Conservation (phyloP, 2,329 filamentous ascomycete species). For the Cryphonectria radicalis region DNA sequence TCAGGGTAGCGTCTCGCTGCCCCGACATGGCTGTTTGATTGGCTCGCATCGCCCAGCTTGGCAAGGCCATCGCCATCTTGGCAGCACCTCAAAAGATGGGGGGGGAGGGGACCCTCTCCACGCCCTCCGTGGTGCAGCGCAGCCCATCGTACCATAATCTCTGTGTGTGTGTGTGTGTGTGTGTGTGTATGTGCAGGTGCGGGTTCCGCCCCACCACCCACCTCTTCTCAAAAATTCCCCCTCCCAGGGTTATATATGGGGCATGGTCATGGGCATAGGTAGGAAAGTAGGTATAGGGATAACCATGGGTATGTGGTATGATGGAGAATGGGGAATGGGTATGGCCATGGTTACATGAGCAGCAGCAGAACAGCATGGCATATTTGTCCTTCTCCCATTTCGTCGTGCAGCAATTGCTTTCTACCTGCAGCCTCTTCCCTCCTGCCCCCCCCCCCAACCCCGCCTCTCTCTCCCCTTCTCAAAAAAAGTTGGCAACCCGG, state of each 20-base stretch:
- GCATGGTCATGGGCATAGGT: not conserved
- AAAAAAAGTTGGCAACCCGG: not conserved
- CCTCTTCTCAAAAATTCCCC: too few species aligned
- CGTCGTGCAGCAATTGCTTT: not conserved
- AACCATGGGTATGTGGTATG: not conserved
- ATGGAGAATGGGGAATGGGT: not conserved
- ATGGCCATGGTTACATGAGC: slow-evolving; percentile 4
- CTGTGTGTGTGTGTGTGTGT: not conserved
- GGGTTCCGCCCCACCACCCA: not conserved
- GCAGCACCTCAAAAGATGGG: slow-evolving; percentile 6
- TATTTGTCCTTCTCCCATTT: not conserved
- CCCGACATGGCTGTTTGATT: slow-evolving; percentile 6
- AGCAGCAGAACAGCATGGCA: not conserved
- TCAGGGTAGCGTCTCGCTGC: not conserved
- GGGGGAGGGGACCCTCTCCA: not conserved
- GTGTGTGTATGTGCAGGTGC: not conserved
- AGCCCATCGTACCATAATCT: slow-evolving; percentile 1
- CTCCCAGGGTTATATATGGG: not conserved
- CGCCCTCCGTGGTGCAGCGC: not conserved
- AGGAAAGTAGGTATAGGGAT: not conserved
- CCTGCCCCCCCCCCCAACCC: too few species aligned
- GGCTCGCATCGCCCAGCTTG: slow-evolving; percentile 9
- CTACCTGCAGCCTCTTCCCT: not conserved
- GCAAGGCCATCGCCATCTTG: not conserved
- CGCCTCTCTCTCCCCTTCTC: not conserved